Evolutionary conservation across 179 eudicot genomes (phyloP).

Genomic region (Drosera spatulata): DNA sequence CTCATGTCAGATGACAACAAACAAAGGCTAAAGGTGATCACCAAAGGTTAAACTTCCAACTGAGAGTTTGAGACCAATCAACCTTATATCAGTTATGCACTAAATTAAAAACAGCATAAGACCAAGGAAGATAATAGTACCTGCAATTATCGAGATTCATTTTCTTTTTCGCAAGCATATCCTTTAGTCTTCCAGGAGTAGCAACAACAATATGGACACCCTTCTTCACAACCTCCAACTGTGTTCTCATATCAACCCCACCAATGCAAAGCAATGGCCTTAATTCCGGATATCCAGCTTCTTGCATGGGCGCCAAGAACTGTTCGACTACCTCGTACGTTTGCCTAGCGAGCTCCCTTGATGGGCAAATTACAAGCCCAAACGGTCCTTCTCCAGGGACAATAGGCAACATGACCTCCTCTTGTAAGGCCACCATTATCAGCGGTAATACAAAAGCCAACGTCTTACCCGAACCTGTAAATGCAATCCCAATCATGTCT

Average conservation of each 20-base stretch:
- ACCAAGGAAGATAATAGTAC: conserved; percentile 16
- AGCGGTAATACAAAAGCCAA: conserved; percentile 78
- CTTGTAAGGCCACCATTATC: conserved; percentile 82
- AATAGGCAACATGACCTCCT: conserved; percentile 88
- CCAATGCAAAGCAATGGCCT: conserved; percentile 90
- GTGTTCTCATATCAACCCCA: conserved; percentile 80
- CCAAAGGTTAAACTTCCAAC: too few species aligned
- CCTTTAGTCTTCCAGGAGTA: conserved; percentile 93
- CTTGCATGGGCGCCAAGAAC: conserved; percentile 43
- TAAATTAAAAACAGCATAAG: not conserved
- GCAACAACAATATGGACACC: conserved; percentile 96
- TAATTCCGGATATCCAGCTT: conserved; percentile 64
- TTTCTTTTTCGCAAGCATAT: conserved; percentile 80
- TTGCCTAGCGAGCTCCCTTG: conserved; percentile 89
- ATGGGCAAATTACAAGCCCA: conserved; percentile 80
- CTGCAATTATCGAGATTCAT: conserved; percentile 85
- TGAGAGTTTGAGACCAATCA: too few species aligned
- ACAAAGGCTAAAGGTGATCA: too few species aligned
- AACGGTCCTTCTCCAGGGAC: conserved; percentile 81
- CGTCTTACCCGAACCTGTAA: conserved; percentile 89
- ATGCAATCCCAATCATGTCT: conserved; percentile 96
- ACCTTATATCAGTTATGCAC: not conserved
- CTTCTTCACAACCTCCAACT: conserved; percentile 64
- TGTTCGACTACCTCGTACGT: conserved; percentile 81
- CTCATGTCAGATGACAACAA: too few species aligned